Evolutionary conservation across 2,329 filamentous ascomycete species (phyloP), one percentile per base, ranked within the genome.

Genomic region (Apiospora phragmitis): DNA sequence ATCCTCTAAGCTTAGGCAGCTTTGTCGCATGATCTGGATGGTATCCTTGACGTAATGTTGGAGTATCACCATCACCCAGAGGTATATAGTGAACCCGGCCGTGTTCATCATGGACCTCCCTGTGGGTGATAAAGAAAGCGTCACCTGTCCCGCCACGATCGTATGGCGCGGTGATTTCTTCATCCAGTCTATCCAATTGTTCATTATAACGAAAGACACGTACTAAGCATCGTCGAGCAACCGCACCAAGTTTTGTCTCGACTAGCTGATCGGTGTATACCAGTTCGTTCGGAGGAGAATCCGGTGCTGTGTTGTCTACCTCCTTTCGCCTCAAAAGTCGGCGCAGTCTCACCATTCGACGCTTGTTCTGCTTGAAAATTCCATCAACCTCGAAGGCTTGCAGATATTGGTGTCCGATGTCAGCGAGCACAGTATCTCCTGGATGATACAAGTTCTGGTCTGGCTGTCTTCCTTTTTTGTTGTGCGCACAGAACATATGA

Each of bases 81-180:
- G 85, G 82, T 0, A 83, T 73, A n/a, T 75, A 80, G 35, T 3
- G 42, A 6, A 72, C 43, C 0, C 72, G 66, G 2, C 76, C 76
- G 4, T 75, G 74, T 1, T 77, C 70, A 0, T 70, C 67, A 35
- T 77, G 59, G 0, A 79, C 66, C 35, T 84, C 77, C 43, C 78
- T 73, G 66, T 85, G 83, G 0, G 86, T 88, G 12, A 94, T 85
- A 71, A 85, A 93, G 77, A 92, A 95, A 21, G 87, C 86, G 72
- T 92, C 89, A 0, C 91, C 92, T 0, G 86, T 87, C 0, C 93
- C 93, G 26, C 87, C 82, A 0, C 89, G 84, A 73, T 90, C 83
- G 77, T 94, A 96, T 0, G 92, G 92, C 0, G 84, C 80, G 0
- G 88, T 86, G 3, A 95, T 84, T 0, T 75, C 70, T 12, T 87